phyloP scores from a whole-genome alignment of 2,329 filamentous ascomycete species.

The Penicillium capsulatum region DNA sequence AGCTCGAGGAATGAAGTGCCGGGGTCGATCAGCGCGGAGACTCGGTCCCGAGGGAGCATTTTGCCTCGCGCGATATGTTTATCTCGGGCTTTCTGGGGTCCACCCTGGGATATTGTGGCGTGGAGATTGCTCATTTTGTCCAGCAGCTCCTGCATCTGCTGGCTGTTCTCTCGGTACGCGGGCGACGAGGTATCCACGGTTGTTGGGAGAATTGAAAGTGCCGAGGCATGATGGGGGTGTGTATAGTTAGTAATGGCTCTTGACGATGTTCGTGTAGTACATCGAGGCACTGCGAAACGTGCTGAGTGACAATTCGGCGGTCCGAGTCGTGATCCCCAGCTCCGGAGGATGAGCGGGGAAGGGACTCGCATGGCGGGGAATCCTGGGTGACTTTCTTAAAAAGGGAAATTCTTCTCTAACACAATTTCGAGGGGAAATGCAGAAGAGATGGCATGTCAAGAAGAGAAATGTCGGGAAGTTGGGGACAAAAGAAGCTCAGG shows the following conservation, averaged over 20 bases:
- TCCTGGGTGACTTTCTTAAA: too few species aligned
- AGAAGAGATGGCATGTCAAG: too few species aligned
- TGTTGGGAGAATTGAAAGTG: conserved; percentile 75
- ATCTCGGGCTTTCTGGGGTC: conserved; percentile 73
- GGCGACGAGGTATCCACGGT: conserved; percentile 70
- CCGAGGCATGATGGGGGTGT: conserved; percentile 72
- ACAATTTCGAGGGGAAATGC: too few species aligned
- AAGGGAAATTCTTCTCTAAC: too few species aligned
- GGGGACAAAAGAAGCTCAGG: conserved; percentile 12
- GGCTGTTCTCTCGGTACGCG: conserved; percentile 76
- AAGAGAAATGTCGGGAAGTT: conserved; percentile 5
- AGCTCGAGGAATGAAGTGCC: conserved; percentile 89
- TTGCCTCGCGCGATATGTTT: conserved; percentile 87
- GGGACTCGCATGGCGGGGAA: conserved; percentile 37
- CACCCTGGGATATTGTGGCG: conserved; percentile 67
- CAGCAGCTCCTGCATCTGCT: conserved; percentile 71
- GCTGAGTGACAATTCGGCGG: conserved; percentile 9
- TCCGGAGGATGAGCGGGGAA: conserved; percentile 38
- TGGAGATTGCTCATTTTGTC: conserved; percentile 66
- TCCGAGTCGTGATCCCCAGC: conserved; percentile 31
- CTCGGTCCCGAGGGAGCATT: conserved; percentile 87
- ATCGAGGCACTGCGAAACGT: conserved; percentile 4
- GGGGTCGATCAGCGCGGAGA: conserved; percentile 81
- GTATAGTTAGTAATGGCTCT: conserved; percentile 68
- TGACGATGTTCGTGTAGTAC: conserved; percentile 10